Conservation (phyloP, 805 yeast genomes). For the Cyberlindnera japonica region DNA sequence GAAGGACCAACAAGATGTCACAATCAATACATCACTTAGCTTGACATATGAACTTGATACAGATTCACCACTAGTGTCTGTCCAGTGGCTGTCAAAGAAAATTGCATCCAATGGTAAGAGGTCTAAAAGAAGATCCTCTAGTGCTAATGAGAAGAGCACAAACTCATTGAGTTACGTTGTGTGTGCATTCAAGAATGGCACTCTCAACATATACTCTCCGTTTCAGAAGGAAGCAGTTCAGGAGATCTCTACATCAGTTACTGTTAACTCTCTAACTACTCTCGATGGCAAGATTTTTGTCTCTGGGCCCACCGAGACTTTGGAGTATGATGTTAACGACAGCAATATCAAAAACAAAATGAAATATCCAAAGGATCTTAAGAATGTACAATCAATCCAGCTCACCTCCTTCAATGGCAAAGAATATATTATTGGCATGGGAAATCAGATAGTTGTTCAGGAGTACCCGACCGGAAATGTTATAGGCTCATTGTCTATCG, state of each 20-base stretch:
- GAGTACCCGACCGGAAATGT: slow-evolving; percentile 5
- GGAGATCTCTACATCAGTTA: slow-evolving; percentile 32
- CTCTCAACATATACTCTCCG: slow-evolving; percentile 43
- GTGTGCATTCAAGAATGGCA: slow-evolving; percentile 35
- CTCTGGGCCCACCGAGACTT: slow-evolving; percentile 24
- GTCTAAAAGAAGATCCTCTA: slow-evolving; percentile 28
- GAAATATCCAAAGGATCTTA: slow-evolving; percentile 14
- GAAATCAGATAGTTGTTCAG: slow-evolving; percentile 9
- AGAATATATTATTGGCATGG: slow-evolving; percentile 2
- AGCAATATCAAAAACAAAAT: slow-evolving; percentile 15
- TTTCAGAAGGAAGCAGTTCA: slow-evolving; percentile 34
- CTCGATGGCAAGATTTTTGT: slow-evolving; percentile 28
- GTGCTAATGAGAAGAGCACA: slow-evolving; percentile 11
- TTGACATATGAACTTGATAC: slow-evolving; percentile 39
- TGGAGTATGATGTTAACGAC: slow-evolving; percentile 17
- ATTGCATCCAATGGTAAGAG: slow-evolving; percentile 15
- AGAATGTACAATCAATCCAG: slow-evolving; percentile 5
- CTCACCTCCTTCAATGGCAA: neutral
- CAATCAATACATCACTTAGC: slow-evolving; percentile 22
- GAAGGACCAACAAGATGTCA: slow-evolving; percentile 17
- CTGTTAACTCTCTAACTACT: slow-evolving; percentile 20
- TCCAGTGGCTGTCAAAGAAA: slow-evolving; percentile 34
- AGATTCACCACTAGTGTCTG: slow-evolving; percentile 34
- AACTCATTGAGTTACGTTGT: slow-evolving; percentile 27
- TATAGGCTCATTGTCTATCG: slow-evolving; percentile 9